A percentile compares a stretch with the other conserved stretches of the same genome.
Evolutionary conservation across 1,284 basidiomycete genomes (phyloP).

Genomic region (Microbotryum silenes-acaulis): DNA sequence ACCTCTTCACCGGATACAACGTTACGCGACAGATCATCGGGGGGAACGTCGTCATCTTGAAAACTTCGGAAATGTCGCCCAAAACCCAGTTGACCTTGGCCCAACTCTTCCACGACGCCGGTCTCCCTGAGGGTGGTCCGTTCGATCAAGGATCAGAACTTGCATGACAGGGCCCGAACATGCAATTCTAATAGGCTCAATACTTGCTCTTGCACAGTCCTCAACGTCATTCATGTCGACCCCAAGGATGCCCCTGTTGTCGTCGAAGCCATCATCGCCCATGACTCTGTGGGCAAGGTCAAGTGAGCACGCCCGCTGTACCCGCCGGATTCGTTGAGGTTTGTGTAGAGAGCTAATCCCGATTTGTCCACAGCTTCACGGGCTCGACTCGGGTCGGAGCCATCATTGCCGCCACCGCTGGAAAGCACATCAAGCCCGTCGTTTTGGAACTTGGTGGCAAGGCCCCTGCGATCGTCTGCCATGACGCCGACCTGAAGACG

Average conservation of each 20-base stretch:
- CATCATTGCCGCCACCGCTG: conserved; percentile 38
- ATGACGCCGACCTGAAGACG: conserved; percentile 56
- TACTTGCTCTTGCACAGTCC: conserved; percentile 37
- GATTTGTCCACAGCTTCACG: conserved; percentile 37
- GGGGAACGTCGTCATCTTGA: conserved; percentile 13
- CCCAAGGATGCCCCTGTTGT: conserved; percentile 45
- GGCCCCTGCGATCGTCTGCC: conserved; percentile 48
- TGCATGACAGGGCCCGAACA: too few species aligned
- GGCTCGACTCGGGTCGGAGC: conserved; percentile 44
- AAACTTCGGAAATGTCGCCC: conserved; percentile 38
- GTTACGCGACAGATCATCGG: too few species aligned
- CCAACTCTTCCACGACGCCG: conserved; percentile 46
- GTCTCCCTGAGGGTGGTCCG: conserved; percentile 49
- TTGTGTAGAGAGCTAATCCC: background rate
- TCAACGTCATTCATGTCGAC: conserved; percentile 54
- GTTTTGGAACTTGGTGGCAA: conserved; percentile 47
- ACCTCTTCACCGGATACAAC: too few species aligned
- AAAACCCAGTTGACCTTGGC: conserved; percentile 36
- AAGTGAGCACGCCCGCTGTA: conserved; percentile 32
- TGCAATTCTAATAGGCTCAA: too few species aligned
- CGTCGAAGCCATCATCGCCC: conserved; percentile 51
- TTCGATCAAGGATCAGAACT: too few species aligned
- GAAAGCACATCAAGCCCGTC: conserved; percentile 43
- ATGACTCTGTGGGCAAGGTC: conserved; percentile 49
- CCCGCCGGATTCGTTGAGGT: background rate